Evolutionary conservation across 768 basidiomycete genomes (phyloP).

Genomic region (Lyophyllum semitale): DNA sequence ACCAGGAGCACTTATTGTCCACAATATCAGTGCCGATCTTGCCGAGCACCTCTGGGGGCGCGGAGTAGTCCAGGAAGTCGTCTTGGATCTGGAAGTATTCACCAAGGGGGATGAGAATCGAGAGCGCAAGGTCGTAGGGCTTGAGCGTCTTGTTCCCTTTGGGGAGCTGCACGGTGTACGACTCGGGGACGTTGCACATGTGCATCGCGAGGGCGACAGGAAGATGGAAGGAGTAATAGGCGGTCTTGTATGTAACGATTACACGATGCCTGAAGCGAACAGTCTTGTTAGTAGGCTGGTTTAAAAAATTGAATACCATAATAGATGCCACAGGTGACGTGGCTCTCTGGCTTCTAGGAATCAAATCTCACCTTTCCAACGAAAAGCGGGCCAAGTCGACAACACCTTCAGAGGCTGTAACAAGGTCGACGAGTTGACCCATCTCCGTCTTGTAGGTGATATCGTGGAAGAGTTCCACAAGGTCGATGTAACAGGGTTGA

Average conservation of each 20-base stretch:
- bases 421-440: conserved; percentile 93
- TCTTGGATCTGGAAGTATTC: conserved; percentile 99
- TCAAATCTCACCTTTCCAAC: conserved; percentile 63
- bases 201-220: conserved; percentile 95
- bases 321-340: background rate
- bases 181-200: conserved; percentile 63
- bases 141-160: conserved; percentile 30
- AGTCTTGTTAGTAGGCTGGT: background rate
- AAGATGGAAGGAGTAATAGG: conserved; percentile 98
- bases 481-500: conserved; percentile 82
- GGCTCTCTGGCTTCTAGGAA: background rate
- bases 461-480: conserved; percentile 92
- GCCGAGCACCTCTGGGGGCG: conserved; percentile 87
- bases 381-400: conserved; percentile 91
- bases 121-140: conserved; percentile 72
- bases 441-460: conserved; percentile 91
- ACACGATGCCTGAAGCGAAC: conserved; percentile 66
- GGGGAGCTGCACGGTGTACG: conserved; percentile 34
- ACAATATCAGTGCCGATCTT: conserved; percentile 98
- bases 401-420: conserved; percentile 89
- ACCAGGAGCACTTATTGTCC: conserved; percentile 99
- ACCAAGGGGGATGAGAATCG: conserved; percentile 88
- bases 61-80: conserved; percentile 93
- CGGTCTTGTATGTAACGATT: conserved; percentile 97
- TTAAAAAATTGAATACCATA: background rate